These are phyloP conservation scores for Tuber indicum DNA, from an alignment of 495 filamentous ascomycete species.

Conservation along the genomic window DNA sequence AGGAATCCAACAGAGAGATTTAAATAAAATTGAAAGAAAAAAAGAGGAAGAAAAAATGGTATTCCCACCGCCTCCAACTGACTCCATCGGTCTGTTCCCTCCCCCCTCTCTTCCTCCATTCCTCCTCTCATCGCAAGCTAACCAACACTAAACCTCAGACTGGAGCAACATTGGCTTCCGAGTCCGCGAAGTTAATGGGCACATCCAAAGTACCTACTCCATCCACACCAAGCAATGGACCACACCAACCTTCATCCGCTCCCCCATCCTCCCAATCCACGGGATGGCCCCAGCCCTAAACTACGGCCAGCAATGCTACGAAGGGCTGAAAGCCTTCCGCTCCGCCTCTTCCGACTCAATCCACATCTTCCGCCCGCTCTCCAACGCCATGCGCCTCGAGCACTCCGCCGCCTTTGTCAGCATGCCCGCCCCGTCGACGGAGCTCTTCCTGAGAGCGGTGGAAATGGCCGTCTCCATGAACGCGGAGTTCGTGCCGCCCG, in stretches of 20 bases:
- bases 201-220: conserved; percentile 68
- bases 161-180: conserved; percentile 87
- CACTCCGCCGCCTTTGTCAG: conserved; percentile 70
- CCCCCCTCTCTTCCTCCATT: not conserved
- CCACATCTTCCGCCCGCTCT: conserved; percentile 70
- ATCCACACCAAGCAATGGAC: conserved; percentile 67
- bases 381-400: conserved; percentile 75
- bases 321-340: conserved; percentile 88
- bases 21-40: too few species aligned
- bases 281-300: conserved; percentile 86
- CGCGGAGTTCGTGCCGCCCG: conserved; percentile 79
- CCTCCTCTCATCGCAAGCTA: not conserved
- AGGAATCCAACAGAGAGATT: not conserved
- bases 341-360: conserved; percentile 56
- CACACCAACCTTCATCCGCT: conserved; percentile 61
- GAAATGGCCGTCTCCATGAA: conserved; percentile 74
- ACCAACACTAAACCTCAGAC: conserved; percentile 48
- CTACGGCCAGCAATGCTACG: conserved; percentile 88
- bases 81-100: conserved; percentile 57
- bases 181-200: conserved; percentile 80
- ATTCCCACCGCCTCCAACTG: conserved; percentile 77
- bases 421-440: conserved; percentile 65
- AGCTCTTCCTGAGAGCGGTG: conserved; percentile 66
- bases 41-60: conserved; percentile 33
- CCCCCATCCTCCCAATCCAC: conserved; percentile 75